phyloP scores from a whole-genome alignment of 1,284 basidiomycete species.

The Papiliotrema flavescens region DNA sequence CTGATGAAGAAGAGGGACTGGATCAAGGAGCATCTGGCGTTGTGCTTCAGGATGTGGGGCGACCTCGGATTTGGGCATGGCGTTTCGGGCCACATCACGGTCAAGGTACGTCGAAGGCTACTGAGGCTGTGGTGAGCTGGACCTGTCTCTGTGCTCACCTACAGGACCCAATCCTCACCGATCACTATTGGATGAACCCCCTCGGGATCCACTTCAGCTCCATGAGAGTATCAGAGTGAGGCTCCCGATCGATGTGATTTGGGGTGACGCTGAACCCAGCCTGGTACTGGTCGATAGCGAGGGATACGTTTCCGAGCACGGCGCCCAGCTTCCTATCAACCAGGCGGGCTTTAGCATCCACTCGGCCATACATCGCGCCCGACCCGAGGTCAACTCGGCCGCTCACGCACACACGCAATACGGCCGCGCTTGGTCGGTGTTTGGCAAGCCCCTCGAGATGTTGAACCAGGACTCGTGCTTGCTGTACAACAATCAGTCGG shows the following conservation, averaged over 20 bases:
- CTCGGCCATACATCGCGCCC: slow-evolving; percentile 27
- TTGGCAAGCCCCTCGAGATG: slow-evolving; percentile 52
- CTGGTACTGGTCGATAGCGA: slow-evolving; percentile 26
- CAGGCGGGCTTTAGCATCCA: slow-evolving; percentile 10
- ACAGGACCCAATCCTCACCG: slow-evolving; percentile 54
- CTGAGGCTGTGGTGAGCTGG: neutral
- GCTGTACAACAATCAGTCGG: slow-evolving; percentile 35
- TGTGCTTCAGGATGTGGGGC: slow-evolving; percentile 41
- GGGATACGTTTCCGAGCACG: slow-evolving; percentile 17
- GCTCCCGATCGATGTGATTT: neutral
- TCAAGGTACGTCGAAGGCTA: slow-evolving; percentile 23
- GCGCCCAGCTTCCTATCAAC: slow-evolving; percentile 33
- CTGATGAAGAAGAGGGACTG: slow-evolving; percentile 47
- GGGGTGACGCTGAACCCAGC: slow-evolving; percentile 10
- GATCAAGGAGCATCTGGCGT: slow-evolving; percentile 55
- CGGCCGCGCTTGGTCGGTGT: slow-evolving; percentile 60
- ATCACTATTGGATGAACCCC: slow-evolving; percentile 59
- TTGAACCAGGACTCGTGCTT: slow-evolving; percentile 46
- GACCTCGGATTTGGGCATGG: slow-evolving; percentile 60
- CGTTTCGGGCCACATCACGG: slow-evolving; percentile 60
- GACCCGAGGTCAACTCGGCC: slow-evolving; percentile 60
- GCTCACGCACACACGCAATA: slow-evolving; percentile 56
- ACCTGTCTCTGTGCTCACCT: neutral
- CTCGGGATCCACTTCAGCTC: slow-evolving; percentile 49
- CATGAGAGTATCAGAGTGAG: slow-evolving; percentile 29